Percentiles rank a stretch among this genome's conserved stretches.
phyloP scores from a whole-genome alignment of 495 filamentous ascomycete species.

The Choiromyces venosus region DNA sequence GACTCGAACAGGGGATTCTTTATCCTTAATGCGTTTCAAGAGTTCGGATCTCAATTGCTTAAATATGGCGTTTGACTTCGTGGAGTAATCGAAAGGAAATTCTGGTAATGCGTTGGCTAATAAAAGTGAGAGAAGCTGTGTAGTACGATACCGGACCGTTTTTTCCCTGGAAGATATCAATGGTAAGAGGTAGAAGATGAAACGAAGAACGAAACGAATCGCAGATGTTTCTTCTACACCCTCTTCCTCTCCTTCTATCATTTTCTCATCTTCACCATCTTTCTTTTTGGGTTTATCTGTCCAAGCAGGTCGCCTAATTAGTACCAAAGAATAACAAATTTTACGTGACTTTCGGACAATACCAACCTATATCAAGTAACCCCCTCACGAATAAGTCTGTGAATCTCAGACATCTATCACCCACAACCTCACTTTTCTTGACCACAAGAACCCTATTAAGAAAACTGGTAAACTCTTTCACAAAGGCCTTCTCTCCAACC shows the following conservation, averaged over 20 bases:
- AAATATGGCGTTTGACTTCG: slow-evolving; percentile 70
- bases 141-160: slow-evolving; percentile 79
- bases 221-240: slow-evolving; percentile 63
- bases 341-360: slow-evolving; percentile 22
- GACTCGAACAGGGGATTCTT: slow-evolving; percentile 81
- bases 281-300: slow-evolving; percentile 31
- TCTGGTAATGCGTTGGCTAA: slow-evolving; percentile 78
- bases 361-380: slow-evolving; percentile 74
- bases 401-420: slow-evolving; percentile 79
- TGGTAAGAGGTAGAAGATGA: slow-evolving; percentile 60
- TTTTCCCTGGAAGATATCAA: slow-evolving; percentile 81
- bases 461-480: slow-evolving; percentile 73
- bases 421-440: slow-evolving; percentile 86
- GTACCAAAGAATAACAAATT: not conserved
- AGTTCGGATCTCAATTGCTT: slow-evolving; percentile 68
- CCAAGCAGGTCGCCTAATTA: not conserved
- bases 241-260: slow-evolving; percentile 41
- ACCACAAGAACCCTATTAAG: slow-evolving; percentile 73
- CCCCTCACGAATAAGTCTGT: slow-evolving; percentile 76
- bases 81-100: slow-evolving; percentile 35
- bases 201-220: slow-evolving; percentile 60
- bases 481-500: slow-evolving; percentile 77
- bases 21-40: slow-evolving; percentile 80
- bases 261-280: slow-evolving; percentile 14
- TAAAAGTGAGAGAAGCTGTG: slow-evolving; percentile 77